A percentile compares a stretch with the other conserved stretches of the same genome.
Conservation (phyloP, 176 grass and related monocot species). For the Puya raimondii region DNA sequence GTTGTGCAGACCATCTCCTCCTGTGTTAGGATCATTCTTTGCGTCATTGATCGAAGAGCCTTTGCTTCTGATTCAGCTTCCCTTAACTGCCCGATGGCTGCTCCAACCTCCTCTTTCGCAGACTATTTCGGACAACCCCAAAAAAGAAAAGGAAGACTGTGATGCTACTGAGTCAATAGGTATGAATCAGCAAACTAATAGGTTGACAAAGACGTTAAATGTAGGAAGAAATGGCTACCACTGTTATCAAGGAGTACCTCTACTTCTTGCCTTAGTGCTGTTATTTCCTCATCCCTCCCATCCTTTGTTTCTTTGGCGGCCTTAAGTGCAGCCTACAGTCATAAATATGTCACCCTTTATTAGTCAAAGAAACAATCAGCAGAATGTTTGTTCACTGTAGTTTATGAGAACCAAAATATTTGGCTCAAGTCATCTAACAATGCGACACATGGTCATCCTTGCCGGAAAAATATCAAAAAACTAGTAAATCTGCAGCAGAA, state of each 20-base stretch:
- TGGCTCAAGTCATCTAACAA: background rate
- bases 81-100: slow-evolving; percentile 59
- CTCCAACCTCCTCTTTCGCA: slow-evolving; percentile 62
- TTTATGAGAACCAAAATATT: background rate
- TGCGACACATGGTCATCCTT: background rate
- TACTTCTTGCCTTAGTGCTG: slow-evolving; percentile 62
- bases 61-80: slow-evolving; percentile 72
- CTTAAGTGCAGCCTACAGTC: slow-evolving; percentile 67
- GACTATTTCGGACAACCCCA: slow-evolving; percentile 34
- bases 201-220: background rate
- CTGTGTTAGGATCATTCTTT: slow-evolving; percentile 91
- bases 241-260: slow-evolving; percentile 41
- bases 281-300: slow-evolving; percentile 73
- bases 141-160: too few species aligned
- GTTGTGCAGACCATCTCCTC: slow-evolving; percentile 83
- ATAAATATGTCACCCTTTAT: background rate
- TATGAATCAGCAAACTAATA: background rate
- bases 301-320: slow-evolving; percentile 74
- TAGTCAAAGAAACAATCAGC: background rate
- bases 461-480: background rate
- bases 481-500: background rate
- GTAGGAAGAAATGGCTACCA: background rate
- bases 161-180: background rate
- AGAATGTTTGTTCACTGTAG: background rate
- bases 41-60: slow-evolving; percentile 76